Base-by-base conservation (phyloP, 805 yeast genomes). In the Suhomyces canberraensis region DNA sequence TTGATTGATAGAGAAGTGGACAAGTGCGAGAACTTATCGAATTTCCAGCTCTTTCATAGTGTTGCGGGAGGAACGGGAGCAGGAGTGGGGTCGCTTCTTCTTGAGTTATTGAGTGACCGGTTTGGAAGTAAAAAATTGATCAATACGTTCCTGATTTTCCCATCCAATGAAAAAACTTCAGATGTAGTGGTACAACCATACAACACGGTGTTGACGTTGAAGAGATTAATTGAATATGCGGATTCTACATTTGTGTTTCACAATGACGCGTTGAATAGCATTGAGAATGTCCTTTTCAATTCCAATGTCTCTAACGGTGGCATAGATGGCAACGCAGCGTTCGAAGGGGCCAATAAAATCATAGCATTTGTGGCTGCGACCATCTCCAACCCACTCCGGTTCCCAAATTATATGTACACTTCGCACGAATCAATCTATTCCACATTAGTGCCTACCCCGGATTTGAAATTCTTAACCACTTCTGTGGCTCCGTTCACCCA, bases 1-100 rank as follows among this genome's bases (percentile, higher is more conserved):
- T 78, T 89, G 74, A 72, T 93, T 17, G 96, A 89, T 52, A 73
- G 93, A 37, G 97, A 93, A 51, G 72, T 89, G 27, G 99, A 93
- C 53, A 81, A 84, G 21, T 82, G 95, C 47, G 98, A 95, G 45
- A 83, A 83, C 38, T 65, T 89, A 36, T 93, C 90, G 46, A 95
- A 95, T 4, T 93, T 93, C 58, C 95, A 89, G 66, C 64, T 93
- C 46, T 60, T 90, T 35, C 98, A 93, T 61, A 84, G 96, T 3
- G 95, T 93, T 4, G 98, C 97, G 0, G 99, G 99, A 25, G 99
- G 99, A 26, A 93, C 98, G 0, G 99, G 99, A 0, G 85, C 96
- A 0, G 98, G 99, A 3, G 77, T 89, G 25, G 98, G 98, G 1
- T 85, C 95, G 0, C 75, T 76, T 39, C 48, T 93, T 29, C 61